These are phyloP conservation scores for Coemansia sp. DNA, from an alignment of 192 early-diverging fungal species.

Conservation along the genomic window DNA sequence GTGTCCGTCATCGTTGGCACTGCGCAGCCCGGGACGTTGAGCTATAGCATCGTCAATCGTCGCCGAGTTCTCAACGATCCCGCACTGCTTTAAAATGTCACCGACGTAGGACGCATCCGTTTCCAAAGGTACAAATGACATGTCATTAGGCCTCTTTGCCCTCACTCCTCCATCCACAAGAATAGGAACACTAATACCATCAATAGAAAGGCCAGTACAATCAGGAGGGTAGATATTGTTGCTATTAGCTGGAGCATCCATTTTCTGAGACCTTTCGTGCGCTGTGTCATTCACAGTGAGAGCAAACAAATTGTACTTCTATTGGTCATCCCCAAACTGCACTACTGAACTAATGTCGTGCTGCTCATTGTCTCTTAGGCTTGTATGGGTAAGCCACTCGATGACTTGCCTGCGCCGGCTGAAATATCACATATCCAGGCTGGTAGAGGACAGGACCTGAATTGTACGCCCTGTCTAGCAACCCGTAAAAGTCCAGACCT, in stretches of 20 bases:
- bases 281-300: not conserved
- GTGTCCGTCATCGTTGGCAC: not conserved
- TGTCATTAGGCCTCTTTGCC: not conserved
- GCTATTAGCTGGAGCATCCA: not conserved
- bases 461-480: not conserved
- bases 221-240: not conserved
- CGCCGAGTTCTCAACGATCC: not conserved
- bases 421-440: conserved; percentile 8
- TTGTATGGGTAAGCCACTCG: conserved; percentile 6
- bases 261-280: not conserved
- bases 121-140: not conserved
- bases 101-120: not conserved
- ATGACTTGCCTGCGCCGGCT: conserved; percentile 2
- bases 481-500: conserved; percentile 22
- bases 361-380: conserved; percentile 1
- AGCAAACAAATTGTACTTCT: not conserved
- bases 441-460: not conserved
- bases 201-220: not conserved
- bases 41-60: not conserved
- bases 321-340: not conserved
- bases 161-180: conserved; percentile 10
- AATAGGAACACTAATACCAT: not conserved
- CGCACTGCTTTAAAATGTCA: not conserved
- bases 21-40: not conserved
- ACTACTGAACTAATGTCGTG: conserved; percentile 7